A percentile compares a stretch with the other conserved stretches of the same genome.
phyloP scores from a whole-genome alignment of 495 filamentous ascomycete genomes.

The Xylaria nigripes region DNA sequence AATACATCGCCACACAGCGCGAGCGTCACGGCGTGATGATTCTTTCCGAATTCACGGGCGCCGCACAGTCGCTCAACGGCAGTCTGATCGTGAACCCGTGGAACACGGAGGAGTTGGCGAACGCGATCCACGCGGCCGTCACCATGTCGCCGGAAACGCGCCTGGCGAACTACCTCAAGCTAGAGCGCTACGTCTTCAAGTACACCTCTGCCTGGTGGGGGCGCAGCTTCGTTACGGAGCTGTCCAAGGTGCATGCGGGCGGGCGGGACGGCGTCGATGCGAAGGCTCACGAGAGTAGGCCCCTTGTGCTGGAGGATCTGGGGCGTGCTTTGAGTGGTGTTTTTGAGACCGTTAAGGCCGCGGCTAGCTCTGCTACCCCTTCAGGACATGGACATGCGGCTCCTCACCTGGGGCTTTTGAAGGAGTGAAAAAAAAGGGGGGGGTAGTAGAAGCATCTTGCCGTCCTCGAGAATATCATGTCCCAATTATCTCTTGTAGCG shows the following conservation, averaged over 20 bases:
- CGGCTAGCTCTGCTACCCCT: conserved; percentile 24
- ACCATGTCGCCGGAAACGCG: conserved; percentile 81
- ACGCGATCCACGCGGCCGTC: conserved; percentile 74
- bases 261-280: conserved; percentile 22
- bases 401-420: not conserved
- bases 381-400: conserved; percentile 18
- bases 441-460: not conserved
- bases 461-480: no score
- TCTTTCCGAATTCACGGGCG: conserved; percentile 86
- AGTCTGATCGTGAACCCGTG: conserved; percentile 85
- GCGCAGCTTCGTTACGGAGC: conserved; percentile 81
- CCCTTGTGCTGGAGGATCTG: conserved; percentile 17
- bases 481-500: no score
- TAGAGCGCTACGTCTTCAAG: conserved; percentile 77
- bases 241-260: conserved; percentile 48
- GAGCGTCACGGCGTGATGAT: conserved; percentile 82
- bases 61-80: conserved; percentile 78
- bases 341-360: conserved; percentile 25
- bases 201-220: conserved; percentile 98
- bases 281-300: conserved; percentile 16
- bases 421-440: no score
- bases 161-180: conserved; percentile 68
- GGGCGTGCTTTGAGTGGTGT: conserved; percentile 22
- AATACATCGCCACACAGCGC: conserved; percentile 86
- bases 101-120: conserved; percentile 81